A percentile compares a stretch with the other conserved stretches of the same genome.
These are phyloP conservation scores for Periglandula ipomoeae DNA, from an alignment of 2,329 filamentous ascomycete species.

Conservation along the genomic window DNA sequence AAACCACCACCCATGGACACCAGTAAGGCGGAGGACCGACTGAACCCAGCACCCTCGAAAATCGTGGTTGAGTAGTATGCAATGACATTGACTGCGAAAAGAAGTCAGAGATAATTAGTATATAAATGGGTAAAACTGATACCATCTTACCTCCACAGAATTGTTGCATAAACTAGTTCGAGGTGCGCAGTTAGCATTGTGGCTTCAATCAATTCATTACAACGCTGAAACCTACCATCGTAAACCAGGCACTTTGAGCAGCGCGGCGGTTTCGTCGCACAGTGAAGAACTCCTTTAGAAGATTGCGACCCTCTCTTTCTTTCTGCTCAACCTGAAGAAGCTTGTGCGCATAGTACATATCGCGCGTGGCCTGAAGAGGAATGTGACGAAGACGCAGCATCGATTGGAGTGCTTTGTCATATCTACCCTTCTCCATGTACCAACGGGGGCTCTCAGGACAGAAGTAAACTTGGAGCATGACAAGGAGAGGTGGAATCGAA, in stretches of 20 bases:
- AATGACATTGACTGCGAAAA: constrained; percentile 41
- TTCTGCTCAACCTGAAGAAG: constrained; percentile 16
- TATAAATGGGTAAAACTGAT: background rate
- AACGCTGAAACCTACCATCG: constrained; percentile 24
- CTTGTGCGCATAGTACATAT: constrained; percentile 41
- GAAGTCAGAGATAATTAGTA: background rate
- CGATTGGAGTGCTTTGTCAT: constrained; percentile 41
- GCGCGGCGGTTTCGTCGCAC: constrained; percentile 27
- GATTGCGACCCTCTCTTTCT: constrained; percentile 29
- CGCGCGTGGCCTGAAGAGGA: constrained; percentile 47
- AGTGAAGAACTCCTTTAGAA: constrained; percentile 28
- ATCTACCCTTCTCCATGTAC: constrained; percentile 38
- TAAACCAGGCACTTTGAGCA: constrained; percentile 26
- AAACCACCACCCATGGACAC: constrained; percentile 48
- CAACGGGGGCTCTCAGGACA: constrained; percentile 53
- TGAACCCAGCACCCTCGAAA: constrained; percentile 30
- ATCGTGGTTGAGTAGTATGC: constrained; percentile 45
- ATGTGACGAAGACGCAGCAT: constrained; percentile 44
- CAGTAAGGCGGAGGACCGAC: constrained; percentile 34
- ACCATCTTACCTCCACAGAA: background rate
- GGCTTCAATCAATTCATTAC: background rate
- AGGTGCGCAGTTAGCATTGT: background rate
- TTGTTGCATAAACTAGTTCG: constrained; percentile 7
- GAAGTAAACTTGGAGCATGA: constrained; percentile 48
- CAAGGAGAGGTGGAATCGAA: constrained; percentile 41